Conservation (phyloP, 345 rosid species). For the Anastatica hierochuntica region DNA sequence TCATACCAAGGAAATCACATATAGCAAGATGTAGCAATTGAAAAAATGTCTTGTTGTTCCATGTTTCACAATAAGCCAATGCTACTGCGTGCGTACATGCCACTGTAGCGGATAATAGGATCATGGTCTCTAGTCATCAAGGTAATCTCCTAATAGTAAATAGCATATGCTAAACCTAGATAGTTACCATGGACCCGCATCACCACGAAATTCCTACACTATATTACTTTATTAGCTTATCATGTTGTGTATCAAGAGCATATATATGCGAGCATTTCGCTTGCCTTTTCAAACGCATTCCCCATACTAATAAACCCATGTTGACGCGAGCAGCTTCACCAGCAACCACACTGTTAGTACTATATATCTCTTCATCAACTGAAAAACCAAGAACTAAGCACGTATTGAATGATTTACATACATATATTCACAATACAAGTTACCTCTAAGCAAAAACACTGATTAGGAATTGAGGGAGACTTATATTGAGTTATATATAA, state of each 20-base stretch:
- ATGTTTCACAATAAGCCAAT: slow-evolving; percentile 88
- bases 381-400: slow-evolving; percentile 98
- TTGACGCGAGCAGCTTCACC: slow-evolving; percentile 96
- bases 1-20: slow-evolving; percentile 88
- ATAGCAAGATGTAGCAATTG: slow-evolving; percentile 94
- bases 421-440: neutral
- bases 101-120: slow-evolving; percentile 93
- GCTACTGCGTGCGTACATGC: slow-evolving; percentile 97
- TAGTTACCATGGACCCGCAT: neutral
- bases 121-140: slow-evolving; percentile 96
- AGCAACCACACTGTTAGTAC: slow-evolving; percentile 87
- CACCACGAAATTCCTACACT: neutral
- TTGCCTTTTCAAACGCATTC: slow-evolving; percentile 89
- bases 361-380: slow-evolving; percentile 83
- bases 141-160: no score
- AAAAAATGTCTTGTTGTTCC: slow-evolving; percentile 94
- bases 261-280: slow-evolving; percentile 94
- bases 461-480: neutral
- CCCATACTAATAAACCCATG: slow-evolving; percentile 95
- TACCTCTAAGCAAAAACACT: neutral
- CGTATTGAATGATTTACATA: slow-evolving; percentile 88
- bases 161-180: no score
- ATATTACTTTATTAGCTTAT: slow-evolving; percentile 76
- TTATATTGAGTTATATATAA: neutral
- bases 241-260: slow-evolving; percentile 95